Evolutionary conservation across 345 rosid species (phyloP), one percentile per base, ranked within the genome.

Genomic region (Hibiscus tridactylites): DNA sequence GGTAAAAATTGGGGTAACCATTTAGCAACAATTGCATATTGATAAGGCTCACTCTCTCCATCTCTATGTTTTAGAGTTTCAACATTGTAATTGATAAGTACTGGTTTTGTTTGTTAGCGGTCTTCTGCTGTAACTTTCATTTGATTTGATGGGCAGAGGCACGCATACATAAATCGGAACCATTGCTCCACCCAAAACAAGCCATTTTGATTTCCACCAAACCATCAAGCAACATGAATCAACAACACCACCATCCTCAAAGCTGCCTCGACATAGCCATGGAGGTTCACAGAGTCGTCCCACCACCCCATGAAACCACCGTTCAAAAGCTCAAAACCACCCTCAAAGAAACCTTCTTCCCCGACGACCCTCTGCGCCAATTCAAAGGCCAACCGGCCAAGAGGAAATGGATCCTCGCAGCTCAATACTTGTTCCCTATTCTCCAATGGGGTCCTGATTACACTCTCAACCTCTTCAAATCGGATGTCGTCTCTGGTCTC

Each of bases 281-380:
- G 88, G 93, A 86, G 78, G 82, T 80, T 12, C 99, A 91, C 77
- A 79, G 70, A 75, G 99, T 95, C 29, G 89, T 75, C 33, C 79
- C 84, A 24, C 99, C 99, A 53, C 99, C 99, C 37, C 87, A 63
- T 24, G 83, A 65, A 62, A 85, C 84, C 85, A 87, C 86, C 59
- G 21, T 81, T 6, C 74, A 81, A 56, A 88, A 88, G 74, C 83
- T 95, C 58, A 84, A 80, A 68, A 59, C 81, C 52, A 80, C 87
- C 72, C 89, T 95, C 57, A 88, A 88, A 61, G 97, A 95, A 78
- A 95, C 96, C 17, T 89, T 95, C 79, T 91, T 91, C 83, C 96
- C 97, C 37, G 99, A 92, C 73, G 99, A 95, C 66, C 99, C 99
- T 68, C 71, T 92, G 74, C 92, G 97, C 78, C 97, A 88, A 76